Evolutionary conservation across 345 rosid species (phyloP), one percentile per base, ranked within the genome.

Genomic region (Brassica carinata): DNA sequence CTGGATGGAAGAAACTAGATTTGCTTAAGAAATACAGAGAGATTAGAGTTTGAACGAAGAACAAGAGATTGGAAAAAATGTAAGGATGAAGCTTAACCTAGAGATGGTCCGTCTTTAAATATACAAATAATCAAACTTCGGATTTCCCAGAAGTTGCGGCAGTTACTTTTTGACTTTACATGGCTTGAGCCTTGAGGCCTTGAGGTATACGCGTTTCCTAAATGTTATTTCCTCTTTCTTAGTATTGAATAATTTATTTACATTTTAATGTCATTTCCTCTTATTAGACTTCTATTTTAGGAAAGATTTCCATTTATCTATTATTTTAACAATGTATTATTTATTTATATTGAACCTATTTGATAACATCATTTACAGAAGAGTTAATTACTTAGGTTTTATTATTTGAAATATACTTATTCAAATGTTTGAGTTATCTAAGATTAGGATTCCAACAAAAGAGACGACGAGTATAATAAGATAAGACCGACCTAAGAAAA

Each of bases 81-180:
- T 43, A 66, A 30, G 73, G 33, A 71, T 17, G 67, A n/a, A 18
- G 64, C 58, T 53, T 5, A 53, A 53, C n/a, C 19, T 8, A 53
- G 19, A 53, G 58, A 14, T 14, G 7, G 31, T 61, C 15, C 64
- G 30, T 19, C n/a, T 26, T 26, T 9, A 61, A 4, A 26, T 23
- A 61, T 53, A 53, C 8, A 14, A 48, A 53, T 53, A 59, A 7
- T 26, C 33, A 0, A 7, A 61, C 65, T 61, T 59, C 27, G 59
- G 40, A 72, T 67, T 38, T 57, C 77, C 14, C 18, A 13, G 73
- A 73, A 73, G 53, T 29, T 79, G 74, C 27, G 68, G 78, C 67
- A 78, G 63, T 15, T 53, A 5, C 58, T 53, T 53, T 53, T 53
- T 48, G 57, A 48, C 57, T 48, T 14, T 48, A 14, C 17, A 48